Conservation (phyloP, 2,329 filamentous ascomycete species). For the Fusarium compactum region DNA sequence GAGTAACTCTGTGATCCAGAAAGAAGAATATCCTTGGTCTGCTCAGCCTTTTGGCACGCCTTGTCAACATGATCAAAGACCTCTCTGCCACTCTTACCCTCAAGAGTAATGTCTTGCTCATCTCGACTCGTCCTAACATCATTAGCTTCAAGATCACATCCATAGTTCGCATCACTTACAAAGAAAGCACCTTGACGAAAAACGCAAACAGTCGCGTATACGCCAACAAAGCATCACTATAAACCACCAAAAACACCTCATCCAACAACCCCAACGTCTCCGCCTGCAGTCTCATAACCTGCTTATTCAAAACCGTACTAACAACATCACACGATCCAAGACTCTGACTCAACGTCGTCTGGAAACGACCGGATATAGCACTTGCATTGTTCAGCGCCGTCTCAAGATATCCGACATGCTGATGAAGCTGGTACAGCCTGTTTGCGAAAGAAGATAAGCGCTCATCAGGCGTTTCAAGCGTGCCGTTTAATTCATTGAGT, state of each 20-base stretch:
- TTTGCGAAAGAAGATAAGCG: slow-evolving; percentile 42
- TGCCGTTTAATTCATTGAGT: slow-evolving; percentile 46
- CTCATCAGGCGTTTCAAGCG: slow-evolving; percentile 25
- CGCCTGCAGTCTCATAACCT: slow-evolving; percentile 50
- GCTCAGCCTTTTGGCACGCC: slow-evolving; percentile 33
- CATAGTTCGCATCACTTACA: slow-evolving; percentile 35
- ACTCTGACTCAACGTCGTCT: slow-evolving; percentile 45
- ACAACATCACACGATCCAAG: slow-evolving; percentile 49
- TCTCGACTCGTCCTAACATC: slow-evolving; percentile 29
- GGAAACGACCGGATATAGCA: slow-evolving; percentile 49
- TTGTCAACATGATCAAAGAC: slow-evolving; percentile 38
- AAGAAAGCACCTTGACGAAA: slow-evolving; percentile 37
- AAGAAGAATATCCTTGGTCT: slow-evolving; percentile 35
- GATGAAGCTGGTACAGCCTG: slow-evolving; percentile 46
- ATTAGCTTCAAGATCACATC: background rate
- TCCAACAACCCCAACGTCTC: slow-evolving; percentile 44
- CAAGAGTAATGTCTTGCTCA: slow-evolving; percentile 45
- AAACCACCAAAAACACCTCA: slow-evolving; percentile 43
- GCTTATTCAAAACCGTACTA: slow-evolving; percentile 50
- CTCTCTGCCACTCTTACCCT: slow-evolving; percentile 29
- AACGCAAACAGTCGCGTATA: slow-evolving; percentile 46
- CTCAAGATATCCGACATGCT: slow-evolving; percentile 45
- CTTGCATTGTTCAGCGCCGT: slow-evolving; percentile 41
- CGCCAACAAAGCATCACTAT: slow-evolving; percentile 42
- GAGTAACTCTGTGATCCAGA: slow-evolving; percentile 1